Conservation (phyloP, 2,329 filamentous ascomycete genomes). For the Didymellaceae sp. region DNA sequence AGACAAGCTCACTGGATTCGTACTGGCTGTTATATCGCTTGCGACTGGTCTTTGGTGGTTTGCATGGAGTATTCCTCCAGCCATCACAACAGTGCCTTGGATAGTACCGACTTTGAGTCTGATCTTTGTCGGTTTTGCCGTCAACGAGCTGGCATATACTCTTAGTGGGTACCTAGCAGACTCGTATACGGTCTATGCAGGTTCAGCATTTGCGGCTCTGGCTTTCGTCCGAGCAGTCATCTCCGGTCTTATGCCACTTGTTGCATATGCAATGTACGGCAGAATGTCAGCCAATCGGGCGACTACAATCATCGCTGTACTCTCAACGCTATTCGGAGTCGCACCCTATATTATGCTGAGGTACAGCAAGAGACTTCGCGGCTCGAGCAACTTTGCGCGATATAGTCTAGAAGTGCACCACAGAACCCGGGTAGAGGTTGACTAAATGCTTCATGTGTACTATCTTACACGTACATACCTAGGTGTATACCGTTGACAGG, state of each 20-base stretch:
- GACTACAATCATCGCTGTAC: neutral
- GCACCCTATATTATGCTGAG: neutral
- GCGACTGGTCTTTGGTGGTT: conserved; percentile 7
- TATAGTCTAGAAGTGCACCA: neutral
- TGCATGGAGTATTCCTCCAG: conserved; percentile 5
- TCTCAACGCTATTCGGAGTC: neutral
- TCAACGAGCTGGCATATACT: conserved; percentile 3
- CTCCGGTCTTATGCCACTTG: conserved; percentile 2
- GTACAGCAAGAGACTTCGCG: neutral
- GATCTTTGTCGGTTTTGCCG: conserved; percentile 4
- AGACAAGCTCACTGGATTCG: neutral
- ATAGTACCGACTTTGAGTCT: conserved; percentile 1
- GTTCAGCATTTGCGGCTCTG: neutral
- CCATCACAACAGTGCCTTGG: neutral
- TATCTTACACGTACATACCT: neutral
- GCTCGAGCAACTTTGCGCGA: neutral
- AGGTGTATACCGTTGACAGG: neutral
- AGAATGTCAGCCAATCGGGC: neutral
- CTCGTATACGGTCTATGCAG: conserved; percentile 2
- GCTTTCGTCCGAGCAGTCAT: neutral
- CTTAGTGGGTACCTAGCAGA: conserved; percentile 1
- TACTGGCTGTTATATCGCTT: neutral
- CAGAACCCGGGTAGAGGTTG: conserved; percentile 1
- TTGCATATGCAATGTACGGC: conserved; percentile 1
- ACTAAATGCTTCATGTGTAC: neutral